These are phyloP conservation scores for Salix arbutifolia DNA, from an alignment of 345 rosid species.

Conservation along the genomic window DNA sequence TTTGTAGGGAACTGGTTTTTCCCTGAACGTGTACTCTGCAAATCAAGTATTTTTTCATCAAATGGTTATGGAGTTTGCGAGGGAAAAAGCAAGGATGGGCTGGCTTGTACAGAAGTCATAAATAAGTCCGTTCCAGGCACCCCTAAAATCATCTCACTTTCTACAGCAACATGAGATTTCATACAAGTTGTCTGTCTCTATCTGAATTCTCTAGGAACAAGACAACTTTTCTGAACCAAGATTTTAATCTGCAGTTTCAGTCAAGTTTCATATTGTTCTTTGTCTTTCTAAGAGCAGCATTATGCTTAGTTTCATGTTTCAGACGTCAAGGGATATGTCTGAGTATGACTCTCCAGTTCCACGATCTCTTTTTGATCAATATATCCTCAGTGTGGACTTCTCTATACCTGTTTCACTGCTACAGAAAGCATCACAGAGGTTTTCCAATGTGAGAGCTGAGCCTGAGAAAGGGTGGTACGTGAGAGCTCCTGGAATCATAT, in stretches of 20 bases:
- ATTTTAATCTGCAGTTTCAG: not conserved
- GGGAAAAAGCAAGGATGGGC: slow-evolving; percentile 74
- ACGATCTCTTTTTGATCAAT: slow-evolving; percentile 16
- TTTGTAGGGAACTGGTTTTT: slow-evolving; percentile 63
- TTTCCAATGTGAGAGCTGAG: slow-evolving; percentile 53
- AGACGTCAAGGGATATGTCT: slow-evolving; percentile 71
- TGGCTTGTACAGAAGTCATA: slow-evolving; percentile 58
- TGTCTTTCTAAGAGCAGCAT: not conserved
- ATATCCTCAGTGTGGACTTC: slow-evolving; percentile 10
- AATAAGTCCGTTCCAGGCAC: slow-evolving; percentile 52
- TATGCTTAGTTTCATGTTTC: slow-evolving; percentile 22
- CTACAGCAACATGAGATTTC: not conserved
- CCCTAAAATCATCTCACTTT: slow-evolving; percentile 5
- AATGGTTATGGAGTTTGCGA: slow-evolving; percentile 86
- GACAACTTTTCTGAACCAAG: not conserved
- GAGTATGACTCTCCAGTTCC: slow-evolving; percentile 18
- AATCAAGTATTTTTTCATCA: slow-evolving; percentile 52
- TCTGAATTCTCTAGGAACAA: not conserved
- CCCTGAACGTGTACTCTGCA: slow-evolving; percentile 60
- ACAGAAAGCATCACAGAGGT: slow-evolving; percentile 71
- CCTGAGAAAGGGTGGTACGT: slow-evolving; percentile 96
- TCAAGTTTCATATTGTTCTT: slow-evolving; percentile 3
- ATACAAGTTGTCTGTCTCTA: not conserved
- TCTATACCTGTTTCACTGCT: slow-evolving; percentile 1
- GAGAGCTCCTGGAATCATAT: slow-evolving; percentile 11